Evolutionary conservation across 2,329 filamentous ascomycete genomes (phyloP).

Genomic region (Eurotiales sp.): DNA sequence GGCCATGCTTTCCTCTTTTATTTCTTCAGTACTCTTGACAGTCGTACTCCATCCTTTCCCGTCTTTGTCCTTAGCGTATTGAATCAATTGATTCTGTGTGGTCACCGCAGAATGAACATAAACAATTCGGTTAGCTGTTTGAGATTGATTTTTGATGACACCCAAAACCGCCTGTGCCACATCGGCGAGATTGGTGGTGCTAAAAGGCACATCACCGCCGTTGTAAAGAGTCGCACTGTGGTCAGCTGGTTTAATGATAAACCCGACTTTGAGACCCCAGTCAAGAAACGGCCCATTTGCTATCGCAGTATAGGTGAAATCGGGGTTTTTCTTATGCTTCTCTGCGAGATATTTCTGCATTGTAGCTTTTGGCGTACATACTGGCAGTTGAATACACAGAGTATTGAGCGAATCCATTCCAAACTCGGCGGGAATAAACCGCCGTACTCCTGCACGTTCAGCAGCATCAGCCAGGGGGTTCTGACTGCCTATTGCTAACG

Average conservation of each 20-base stretch:
- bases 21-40: neutral
- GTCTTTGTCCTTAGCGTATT: neutral
- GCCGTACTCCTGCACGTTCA: slow-evolving; percentile 25
- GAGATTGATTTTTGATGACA: slow-evolving; percentile 46
- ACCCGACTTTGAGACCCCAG: slow-evolving; percentile 30
- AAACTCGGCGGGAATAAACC: slow-evolving; percentile 36
- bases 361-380: slow-evolving; percentile 30
- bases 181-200: slow-evolving; percentile 45
- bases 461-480: slow-evolving; percentile 28
- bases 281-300: slow-evolving; percentile 33
- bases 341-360: slow-evolving; percentile 27
- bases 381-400: slow-evolving; percentile 23
- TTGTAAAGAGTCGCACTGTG: slow-evolving; percentile 46
- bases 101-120: slow-evolving; percentile 44
- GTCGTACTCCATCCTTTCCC: neutral
- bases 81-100: slow-evolving; percentile 41
- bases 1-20: slow-evolving; percentile 25
- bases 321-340: slow-evolving; percentile 14
- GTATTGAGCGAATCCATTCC: slow-evolving; percentile 29
- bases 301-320: slow-evolving; percentile 31
- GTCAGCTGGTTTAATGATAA: slow-evolving; percentile 46
- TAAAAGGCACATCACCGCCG: slow-evolving; percentile 49
- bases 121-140: slow-evolving; percentile 53
- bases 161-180: slow-evolving; percentile 50
- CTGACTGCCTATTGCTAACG: slow-evolving; percentile 4